phyloP scores from a whole-genome alignment of 1,139 yeast species.

The Lodderomyces parapsilosis region DNA sequence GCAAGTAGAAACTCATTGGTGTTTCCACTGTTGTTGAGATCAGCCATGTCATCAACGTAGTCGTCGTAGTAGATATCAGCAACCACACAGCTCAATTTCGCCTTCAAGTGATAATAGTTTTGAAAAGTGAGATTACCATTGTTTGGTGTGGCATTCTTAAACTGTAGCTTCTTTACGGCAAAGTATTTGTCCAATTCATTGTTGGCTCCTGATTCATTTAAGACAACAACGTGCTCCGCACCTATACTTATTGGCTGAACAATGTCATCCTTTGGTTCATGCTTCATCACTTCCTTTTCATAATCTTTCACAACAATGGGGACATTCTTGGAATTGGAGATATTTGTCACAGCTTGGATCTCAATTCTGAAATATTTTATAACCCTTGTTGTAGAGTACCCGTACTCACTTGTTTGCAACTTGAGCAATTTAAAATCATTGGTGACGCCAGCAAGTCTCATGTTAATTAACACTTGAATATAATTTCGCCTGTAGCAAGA shows the following conservation, averaged over 20 bases:
- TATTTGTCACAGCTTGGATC: slow-evolving; percentile 36
- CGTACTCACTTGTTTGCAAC: slow-evolving; percentile 36
- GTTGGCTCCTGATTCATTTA: slow-evolving; percentile 22
- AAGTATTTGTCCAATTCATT: slow-evolving; percentile 33
- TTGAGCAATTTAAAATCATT: slow-evolving; percentile 28
- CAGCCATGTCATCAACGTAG: slow-evolving; percentile 31
- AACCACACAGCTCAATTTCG: slow-evolving; percentile 46
- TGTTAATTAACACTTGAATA: slow-evolving; percentile 37
- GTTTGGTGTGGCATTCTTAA: slow-evolving; percentile 63
- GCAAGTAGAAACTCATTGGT: slow-evolving; percentile 34
- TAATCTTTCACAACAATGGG: slow-evolving; percentile 29
- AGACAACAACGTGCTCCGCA: slow-evolving; percentile 30
- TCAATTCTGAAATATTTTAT: slow-evolving; percentile 43
- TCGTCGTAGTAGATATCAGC: slow-evolving; percentile 45
- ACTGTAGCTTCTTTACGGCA: slow-evolving; percentile 48
- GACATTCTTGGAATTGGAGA: slow-evolving; percentile 26
- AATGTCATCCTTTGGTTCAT: slow-evolving; percentile 18
- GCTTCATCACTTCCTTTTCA: slow-evolving; percentile 19
- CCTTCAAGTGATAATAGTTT: slow-evolving; percentile 52
- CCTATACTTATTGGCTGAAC: slow-evolving; percentile 23
- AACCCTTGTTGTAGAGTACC: slow-evolving; percentile 35
- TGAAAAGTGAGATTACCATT: slow-evolving; percentile 58
- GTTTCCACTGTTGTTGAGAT: slow-evolving; percentile 11
- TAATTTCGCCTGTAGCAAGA: slow-evolving; percentile 49
- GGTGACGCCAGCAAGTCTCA: slow-evolving; percentile 33